phyloP scores from a whole-genome alignment of 2,329 filamentous ascomycete genomes.

The Penicillium sp. region DNA sequence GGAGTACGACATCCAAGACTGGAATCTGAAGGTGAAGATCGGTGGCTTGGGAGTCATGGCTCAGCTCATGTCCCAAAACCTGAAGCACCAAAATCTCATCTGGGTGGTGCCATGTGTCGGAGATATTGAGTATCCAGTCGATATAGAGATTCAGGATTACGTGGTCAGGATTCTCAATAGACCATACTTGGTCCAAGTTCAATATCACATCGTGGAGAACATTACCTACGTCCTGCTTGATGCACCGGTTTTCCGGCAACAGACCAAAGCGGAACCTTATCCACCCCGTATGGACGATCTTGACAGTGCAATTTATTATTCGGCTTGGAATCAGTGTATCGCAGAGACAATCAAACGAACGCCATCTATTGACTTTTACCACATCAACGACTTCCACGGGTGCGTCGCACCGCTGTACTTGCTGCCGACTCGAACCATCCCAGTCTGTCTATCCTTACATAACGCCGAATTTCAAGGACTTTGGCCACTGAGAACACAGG shows the following conservation, averaged over 20 bases:
- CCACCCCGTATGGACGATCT: slow-evolving; percentile 71
- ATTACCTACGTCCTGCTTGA: slow-evolving; percentile 70
- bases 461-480: slow-evolving; percentile 70
- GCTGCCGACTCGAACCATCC: slow-evolving; percentile 61
- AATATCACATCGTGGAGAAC: slow-evolving; percentile 64
- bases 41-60: slow-evolving; percentile 71
- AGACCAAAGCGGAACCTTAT: slow-evolving; percentile 65
- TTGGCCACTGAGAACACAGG: slow-evolving; percentile 65
- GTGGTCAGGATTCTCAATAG: too few species aligned
- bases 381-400: slow-evolving; percentile 68
- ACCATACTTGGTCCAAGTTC: slow-evolving; percentile 62
- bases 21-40: slow-evolving; percentile 71
- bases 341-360: slow-evolving; percentile 65
- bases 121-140: slow-evolving; percentile 63
- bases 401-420: slow-evolving; percentile 65
- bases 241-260: slow-evolving; percentile 65
- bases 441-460: slow-evolving; percentile 64
- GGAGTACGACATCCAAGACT: slow-evolving; percentile 72
- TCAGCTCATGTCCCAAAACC: slow-evolving; percentile 66
- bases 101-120: slow-evolving; percentile 66
- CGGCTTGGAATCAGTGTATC: slow-evolving; percentile 70
- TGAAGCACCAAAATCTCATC: slow-evolving; percentile 65
- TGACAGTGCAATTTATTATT: slow-evolving; percentile 68
- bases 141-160: slow-evolving; percentile 58
- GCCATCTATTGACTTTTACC: slow-evolving; percentile 60